Conservation (phyloP, 2,329 filamentous ascomycete species). For the Aurifilum marmelostoma region DNA sequence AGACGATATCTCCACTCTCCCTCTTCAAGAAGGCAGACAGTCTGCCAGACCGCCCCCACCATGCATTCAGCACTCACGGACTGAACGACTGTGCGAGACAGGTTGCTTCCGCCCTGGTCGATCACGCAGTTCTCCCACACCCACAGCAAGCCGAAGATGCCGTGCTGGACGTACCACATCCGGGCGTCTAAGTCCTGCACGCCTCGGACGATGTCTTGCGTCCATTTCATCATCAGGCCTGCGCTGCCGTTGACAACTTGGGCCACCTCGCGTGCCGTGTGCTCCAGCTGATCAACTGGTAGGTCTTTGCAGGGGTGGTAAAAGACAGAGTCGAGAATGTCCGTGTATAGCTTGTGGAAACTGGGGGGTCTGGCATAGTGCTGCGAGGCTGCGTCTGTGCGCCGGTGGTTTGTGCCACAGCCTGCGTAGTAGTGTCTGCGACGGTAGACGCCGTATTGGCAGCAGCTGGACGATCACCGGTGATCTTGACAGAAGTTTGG, state of each 20-base stretch:
- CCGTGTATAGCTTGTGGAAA: not conserved
- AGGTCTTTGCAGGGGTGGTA: not conserved
- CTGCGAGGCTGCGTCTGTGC: not conserved
- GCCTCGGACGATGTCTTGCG: not conserved
- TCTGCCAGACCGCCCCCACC: not conserved
- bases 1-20: not conserved
- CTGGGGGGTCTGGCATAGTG: not conserved
- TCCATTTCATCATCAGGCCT: not conserved
- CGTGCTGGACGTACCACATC: not conserved
- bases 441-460: too few species aligned
- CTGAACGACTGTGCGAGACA: not conserved
- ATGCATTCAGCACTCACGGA: not conserved
- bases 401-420: too few species aligned
- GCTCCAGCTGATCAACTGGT: not conserved
- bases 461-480: too few species aligned
- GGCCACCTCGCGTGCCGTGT: not conserved
- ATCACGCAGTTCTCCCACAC: not conserved
- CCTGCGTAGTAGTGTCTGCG: too few species aligned
- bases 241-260: not conserved
- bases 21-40: not conserved
- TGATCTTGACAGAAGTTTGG: too few species aligned
- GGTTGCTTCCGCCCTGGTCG: not conserved
- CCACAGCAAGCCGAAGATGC: not conserved
- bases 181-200: not conserved
- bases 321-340: not conserved